Evolutionary conservation across 2,329 filamentous ascomycete genomes (phyloP), one percentile per base, ranked within the genome.

Genomic region (Zasmidium cellare): DNA sequence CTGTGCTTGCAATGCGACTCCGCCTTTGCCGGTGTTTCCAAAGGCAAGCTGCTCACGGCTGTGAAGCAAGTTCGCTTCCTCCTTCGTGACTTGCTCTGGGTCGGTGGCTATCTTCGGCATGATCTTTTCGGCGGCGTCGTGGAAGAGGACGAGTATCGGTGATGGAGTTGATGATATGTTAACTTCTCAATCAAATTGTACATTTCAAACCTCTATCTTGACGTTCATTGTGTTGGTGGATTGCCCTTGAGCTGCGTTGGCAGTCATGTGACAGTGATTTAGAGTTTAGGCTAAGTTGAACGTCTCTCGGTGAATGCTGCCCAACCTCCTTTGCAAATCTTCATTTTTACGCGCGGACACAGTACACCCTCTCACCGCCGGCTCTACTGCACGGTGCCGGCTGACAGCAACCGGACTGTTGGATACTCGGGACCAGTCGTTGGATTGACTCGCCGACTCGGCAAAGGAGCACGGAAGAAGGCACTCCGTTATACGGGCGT

Each of bases 61-160:
- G 47, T 70, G 67, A 9, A 72, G 54, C 19, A 69, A 49, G 44
- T 70, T 65, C 14, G 67, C 68, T 31, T 75, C 74, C 5, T 71
- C 67, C 55, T 71, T 68, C 7, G 69, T 72, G 47, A 73, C 60
- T n/a, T 64, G 57, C 48, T 69, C 67, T 1, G 70, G 70, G 41
- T 70, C 67, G n/a, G 65, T 63, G 11, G 69, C 68, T 47, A 75
- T 65, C 66, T 74, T 76, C 22, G 68, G 48, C 20, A 61, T 67
- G 28, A 74, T 64, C 9, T 67, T 55, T 20, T 62, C 64, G 20
- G 71, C 67, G 2, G 64, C 69, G 18, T 71, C 55, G 53, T 71
- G 63, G 48, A 70, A 67, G 56, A 9, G 11, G 35, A 41, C 7
- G 35, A 14, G 3, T 41, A 11, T 11, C 5, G 11, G 16, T 41